phyloP scores from a whole-genome alignment of 768 basidiomycete genomes.

The Collybia sordida region DNA sequence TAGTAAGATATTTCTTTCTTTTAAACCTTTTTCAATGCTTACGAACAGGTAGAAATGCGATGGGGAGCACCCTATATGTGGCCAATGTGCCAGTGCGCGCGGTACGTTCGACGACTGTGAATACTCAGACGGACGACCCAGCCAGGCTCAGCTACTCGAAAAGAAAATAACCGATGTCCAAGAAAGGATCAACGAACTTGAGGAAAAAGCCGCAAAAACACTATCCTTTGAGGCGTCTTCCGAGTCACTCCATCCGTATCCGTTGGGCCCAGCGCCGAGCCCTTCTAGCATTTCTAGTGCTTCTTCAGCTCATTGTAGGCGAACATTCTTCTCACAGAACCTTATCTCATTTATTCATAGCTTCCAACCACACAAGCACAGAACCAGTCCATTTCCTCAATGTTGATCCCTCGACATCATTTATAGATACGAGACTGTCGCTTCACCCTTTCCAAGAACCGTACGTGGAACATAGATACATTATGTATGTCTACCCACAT shows the following conservation, averaged over 20 bases:
- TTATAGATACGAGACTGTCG: not conserved
- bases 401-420: slow-evolving; percentile 17
- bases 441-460: slow-evolving; percentile 29
- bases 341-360: no score
- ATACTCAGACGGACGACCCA: slow-evolving; percentile 65
- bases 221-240: slow-evolving; percentile 48
- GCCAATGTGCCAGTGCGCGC: slow-evolving; percentile 52
- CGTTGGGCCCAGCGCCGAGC: slow-evolving; percentile 28
- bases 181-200: slow-evolving; percentile 55
- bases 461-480: slow-evolving; percentile 25
- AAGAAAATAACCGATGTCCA: slow-evolving; percentile 56
- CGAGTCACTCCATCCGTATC: slow-evolving; percentile 43
- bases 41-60: slow-evolving; percentile 56
- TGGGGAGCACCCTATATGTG: slow-evolving; percentile 63
- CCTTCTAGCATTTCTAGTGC: slow-evolving; percentile 32
- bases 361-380: no score
- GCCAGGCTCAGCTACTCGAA: slow-evolving; percentile 53
- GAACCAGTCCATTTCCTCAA: slow-evolving; percentile 21
- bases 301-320: slow-evolving; percentile 30
- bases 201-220: slow-evolving; percentile 47
- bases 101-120: slow-evolving; percentile 69
- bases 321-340: not conserved
- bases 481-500: not conserved
- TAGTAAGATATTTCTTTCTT: slow-evolving; percentile 30
- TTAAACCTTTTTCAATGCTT: not conserved